Percentiles rank a stretch among this genome's conserved stretches.
Conservation (phyloP, 139 green algal genomes). For the Chlorella sp. region DNA sequence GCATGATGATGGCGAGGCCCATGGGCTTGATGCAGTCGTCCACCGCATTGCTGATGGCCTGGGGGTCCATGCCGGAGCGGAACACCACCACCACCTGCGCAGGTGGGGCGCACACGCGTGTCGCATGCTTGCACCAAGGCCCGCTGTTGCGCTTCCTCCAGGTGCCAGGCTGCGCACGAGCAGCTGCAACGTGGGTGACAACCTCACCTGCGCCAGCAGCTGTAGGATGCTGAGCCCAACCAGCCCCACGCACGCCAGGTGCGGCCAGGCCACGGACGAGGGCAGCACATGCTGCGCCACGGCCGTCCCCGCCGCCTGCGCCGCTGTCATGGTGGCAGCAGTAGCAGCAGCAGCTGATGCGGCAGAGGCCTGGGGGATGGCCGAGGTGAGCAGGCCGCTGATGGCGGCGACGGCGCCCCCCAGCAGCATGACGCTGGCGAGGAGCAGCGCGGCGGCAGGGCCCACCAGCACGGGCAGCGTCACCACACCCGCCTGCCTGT, state of each 20-base stretch:
- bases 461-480: constrained; percentile 54
- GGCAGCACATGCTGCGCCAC: not conserved
- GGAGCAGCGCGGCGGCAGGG: constrained; percentile 10
- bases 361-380: not conserved
- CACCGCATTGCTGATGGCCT: constrained; percentile 14
- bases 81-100: constrained; percentile 5
- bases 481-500: constrained; percentile 34
- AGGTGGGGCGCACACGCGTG: too few relatives aligned
- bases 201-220: constrained; percentile 1
- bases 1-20: constrained; percentile 28
- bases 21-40: constrained; percentile 29
- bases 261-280: not conserved
- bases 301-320: not conserved
- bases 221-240: constrained; percentile 7
- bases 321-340: not conserved
- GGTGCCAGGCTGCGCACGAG: too few relatives aligned
- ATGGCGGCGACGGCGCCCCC: not conserved
- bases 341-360: not conserved
- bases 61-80: constrained; percentile 12
- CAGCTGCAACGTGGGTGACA: too few relatives aligned
- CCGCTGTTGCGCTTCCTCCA: too few relatives aligned
- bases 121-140: too few relatives aligned
- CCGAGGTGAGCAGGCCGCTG: not conserved
- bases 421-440: not conserved
- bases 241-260: not conserved